phyloP scores from a whole-genome alignment of 164 flowering plant species.

The Magnolia kwangsiensis region DNA sequence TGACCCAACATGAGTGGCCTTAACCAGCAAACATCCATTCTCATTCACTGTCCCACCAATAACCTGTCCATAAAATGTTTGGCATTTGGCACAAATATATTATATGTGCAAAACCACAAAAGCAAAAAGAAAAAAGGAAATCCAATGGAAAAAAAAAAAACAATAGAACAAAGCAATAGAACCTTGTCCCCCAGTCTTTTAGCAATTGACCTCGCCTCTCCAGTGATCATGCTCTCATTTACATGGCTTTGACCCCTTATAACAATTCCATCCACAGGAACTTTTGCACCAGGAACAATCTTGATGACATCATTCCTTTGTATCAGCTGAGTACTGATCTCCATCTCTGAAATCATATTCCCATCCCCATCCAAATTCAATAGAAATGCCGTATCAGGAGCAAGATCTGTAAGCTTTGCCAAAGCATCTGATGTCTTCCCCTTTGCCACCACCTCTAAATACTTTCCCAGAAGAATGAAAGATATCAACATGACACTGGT shows the following conservation, averaged over 20 bases:
- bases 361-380: conserved; percentile 54
- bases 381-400: conserved; percentile 74
- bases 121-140: background rate
- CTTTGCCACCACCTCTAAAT: conserved; percentile 84
- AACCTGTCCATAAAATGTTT: conserved; percentile 43
- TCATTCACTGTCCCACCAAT: conserved; percentile 92
- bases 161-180: conserved; percentile 4
- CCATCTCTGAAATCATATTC: conserved; percentile 62
- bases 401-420: conserved; percentile 76
- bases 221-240: conserved; percentile 96
- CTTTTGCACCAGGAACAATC: conserved; percentile 82
- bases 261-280: conserved; percentile 90
- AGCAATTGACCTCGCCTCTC: conserved; percentile 75
- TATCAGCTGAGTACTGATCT: conserved; percentile 74
- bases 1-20: conserved; percentile 93
- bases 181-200: conserved; percentile 88
- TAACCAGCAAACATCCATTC: conserved; percentile 70
- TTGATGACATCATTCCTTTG: conserved; percentile 80
- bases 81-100: background rate
- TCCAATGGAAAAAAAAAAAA: background rate
- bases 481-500: conserved; percentile 95
- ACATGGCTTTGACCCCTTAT: conserved; percentile 83
- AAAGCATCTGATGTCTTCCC: conserved; percentile 94
- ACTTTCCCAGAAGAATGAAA: conserved; percentile 87
- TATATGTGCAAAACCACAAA: background rate